Conservation (phyloP, 805 yeast genomes). For the Candida easanensis region DNA sequence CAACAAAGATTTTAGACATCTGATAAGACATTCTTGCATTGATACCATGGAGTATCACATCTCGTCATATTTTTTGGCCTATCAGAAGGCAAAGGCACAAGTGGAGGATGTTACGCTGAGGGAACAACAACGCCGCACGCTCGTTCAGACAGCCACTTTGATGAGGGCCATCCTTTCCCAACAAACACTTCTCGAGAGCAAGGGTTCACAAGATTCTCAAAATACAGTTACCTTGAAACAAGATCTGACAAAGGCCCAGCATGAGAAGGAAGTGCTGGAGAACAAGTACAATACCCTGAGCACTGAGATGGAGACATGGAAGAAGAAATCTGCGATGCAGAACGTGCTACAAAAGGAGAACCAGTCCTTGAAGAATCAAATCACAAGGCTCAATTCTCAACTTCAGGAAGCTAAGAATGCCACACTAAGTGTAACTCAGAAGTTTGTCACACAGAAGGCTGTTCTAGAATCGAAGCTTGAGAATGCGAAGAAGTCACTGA, state of each 20-base stretch:
- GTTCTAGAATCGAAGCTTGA: slow-evolving; percentile 34
- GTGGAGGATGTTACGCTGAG: slow-evolving; percentile 8
- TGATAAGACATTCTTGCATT: no score
- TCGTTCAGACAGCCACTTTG: slow-evolving; percentile 19
- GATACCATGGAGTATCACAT: slow-evolving; percentile 5
- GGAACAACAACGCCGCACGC: slow-evolving; percentile 20
- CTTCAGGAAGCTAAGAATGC: slow-evolving; percentile 29
- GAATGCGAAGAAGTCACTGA: slow-evolving; percentile 31
- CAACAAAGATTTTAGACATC: no score
- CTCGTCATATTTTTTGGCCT: slow-evolving; percentile 1
- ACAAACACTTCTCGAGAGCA: slow-evolving; percentile 16
- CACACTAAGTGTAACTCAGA: slow-evolving; percentile 30
- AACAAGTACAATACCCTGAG: slow-evolving; percentile 16
- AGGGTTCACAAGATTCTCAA: slow-evolving; percentile 13
- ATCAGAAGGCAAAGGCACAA: slow-evolving; percentile 7
- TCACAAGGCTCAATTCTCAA: slow-evolving; percentile 32
- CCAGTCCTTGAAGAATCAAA: slow-evolving; percentile 32
- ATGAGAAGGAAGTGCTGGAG: slow-evolving; percentile 25
- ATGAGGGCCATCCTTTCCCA: slow-evolving; percentile 20
- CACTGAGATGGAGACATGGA: slow-evolving; percentile 25
- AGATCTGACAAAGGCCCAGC: slow-evolving; percentile 19
- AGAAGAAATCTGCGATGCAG: slow-evolving; percentile 21
- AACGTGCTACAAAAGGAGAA: slow-evolving; percentile 28
- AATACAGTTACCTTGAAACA: slow-evolving; percentile 18
- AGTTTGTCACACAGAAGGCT: slow-evolving; percentile 33